Base-by-base conservation (phyloP, 2,329 filamentous ascomycete genomes). In the Pseudocercospora musae region DNA sequence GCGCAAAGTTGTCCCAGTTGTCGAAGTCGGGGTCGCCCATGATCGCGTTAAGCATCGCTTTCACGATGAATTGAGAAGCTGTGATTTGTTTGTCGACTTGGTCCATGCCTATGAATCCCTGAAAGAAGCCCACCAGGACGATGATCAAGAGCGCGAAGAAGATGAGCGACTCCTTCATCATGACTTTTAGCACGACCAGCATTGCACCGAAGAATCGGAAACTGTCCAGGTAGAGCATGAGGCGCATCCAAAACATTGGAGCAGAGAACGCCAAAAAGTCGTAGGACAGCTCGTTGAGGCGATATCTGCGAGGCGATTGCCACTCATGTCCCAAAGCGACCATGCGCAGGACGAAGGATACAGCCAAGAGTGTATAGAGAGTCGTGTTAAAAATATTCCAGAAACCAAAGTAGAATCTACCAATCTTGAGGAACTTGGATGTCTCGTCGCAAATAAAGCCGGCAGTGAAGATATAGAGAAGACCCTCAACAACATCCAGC, bases 201-300 rank as follows among this genome's bases (percentile, higher is more conserved):
- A 99, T 99, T 55, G 94, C 92, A 23, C 95, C 95, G 72, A 99
- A 99, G 81, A 99, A 99, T 59, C 91, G 88, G 82, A 96, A 85
- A 0, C 90, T 91, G 77, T 99, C 95, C 18, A 99, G 85, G 74
- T 97, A 99, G 6, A 99, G 85, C 65, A 99, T 79, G 62, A 99
- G 83, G 4, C 95, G 89, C 73, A 88, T 90, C 94, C 95, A 99
- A 77, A 99, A 98, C 90, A 99, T 91, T 0, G 95, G 95, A 0
- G 95, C 93, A 2, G 89, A 88, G 75, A 97, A 96, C 9, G 95
- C 92, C 23, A 99, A 80, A 74, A 98, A 92, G 77, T 96, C 96
- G 78, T 99, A 99, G 74, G 90, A 93, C 20, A 97, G 80, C 62
- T 86, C 82, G 75, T 96, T 97, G 76, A 88, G 91, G 46, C 85